A percentile compares a stretch with the other conserved stretches of the same genome.
Evolutionary conservation across 306 rosid species (phyloP).

Genomic region (Boehmeria nivea): DNA sequence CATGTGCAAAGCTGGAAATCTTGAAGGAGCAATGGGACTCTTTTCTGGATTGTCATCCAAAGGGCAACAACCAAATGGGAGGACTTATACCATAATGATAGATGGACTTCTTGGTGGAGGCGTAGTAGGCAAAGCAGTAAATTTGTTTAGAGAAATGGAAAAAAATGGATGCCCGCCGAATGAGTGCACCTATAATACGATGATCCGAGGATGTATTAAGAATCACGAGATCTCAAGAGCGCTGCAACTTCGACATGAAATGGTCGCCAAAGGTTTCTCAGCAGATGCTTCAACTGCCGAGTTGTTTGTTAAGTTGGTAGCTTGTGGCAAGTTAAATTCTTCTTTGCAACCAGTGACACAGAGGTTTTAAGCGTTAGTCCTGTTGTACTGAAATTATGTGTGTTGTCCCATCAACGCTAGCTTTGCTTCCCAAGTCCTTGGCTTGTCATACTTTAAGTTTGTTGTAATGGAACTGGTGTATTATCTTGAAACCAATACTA

Average conservation of each 20-base stretch:
- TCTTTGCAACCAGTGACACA: no score
- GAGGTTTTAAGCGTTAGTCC: no score
- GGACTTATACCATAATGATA: conserved; percentile 12
- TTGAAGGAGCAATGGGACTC: conserved; percentile 11
- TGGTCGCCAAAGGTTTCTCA: background rate
- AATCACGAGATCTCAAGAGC: background rate
- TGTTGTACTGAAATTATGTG: no score
- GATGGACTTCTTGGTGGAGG: background rate
- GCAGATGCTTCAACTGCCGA: conserved; percentile 8
- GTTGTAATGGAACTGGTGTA: no score
- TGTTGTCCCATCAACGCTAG: no score
- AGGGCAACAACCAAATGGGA: conserved; percentile 9
- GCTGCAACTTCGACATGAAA: background rate
- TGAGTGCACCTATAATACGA: background rate
- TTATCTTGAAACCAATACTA: no score
- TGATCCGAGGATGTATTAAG: background rate
- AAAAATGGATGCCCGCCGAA: conserved; percentile 9
- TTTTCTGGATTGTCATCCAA: background rate
- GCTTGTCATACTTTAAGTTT: no score
- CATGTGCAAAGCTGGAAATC: conserved; percentile 3
- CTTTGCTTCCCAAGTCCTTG: no score
- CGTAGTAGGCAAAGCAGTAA: background rate
- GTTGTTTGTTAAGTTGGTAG: no score
- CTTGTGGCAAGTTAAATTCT: no score
- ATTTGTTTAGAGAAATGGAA: conserved; percentile 8